Conservation (phyloP, 2,329 filamentous ascomycete species). For the Fusarium sp. region DNA sequence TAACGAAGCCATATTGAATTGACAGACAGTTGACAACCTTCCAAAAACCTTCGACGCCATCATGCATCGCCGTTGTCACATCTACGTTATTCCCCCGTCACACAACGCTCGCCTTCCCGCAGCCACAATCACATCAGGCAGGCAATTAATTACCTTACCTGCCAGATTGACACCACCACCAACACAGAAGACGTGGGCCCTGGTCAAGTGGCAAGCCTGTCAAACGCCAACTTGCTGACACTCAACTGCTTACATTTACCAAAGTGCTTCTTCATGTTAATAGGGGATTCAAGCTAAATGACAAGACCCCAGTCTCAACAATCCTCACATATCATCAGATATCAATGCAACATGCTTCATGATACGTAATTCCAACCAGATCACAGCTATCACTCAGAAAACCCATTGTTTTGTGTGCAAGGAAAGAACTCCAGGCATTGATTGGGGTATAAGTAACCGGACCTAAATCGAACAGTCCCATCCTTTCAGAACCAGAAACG, state of each 20-base stretch:
- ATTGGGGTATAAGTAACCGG: conserved; percentile 46
- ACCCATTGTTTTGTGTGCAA: conserved; percentile 7
- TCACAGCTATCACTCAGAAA: conserved; percentile 1
- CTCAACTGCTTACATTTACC: neutral
- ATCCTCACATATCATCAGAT: neutral
- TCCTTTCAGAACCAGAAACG: conserved; percentile 23
- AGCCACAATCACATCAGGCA: conserved; percentile 19
- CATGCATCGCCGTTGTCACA: conserved; percentile 29
- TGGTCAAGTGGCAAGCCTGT: neutral
- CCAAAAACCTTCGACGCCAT: conserved; percentile 27
- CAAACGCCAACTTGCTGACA: neutral
- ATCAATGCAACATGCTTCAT: neutral
- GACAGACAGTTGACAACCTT: neutral
- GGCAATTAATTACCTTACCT: neutral
- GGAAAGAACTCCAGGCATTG: conserved; percentile 44
- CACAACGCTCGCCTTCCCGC: conserved; percentile 11
- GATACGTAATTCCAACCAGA: neutral
- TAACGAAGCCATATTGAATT: neutral
- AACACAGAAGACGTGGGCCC: conserved; percentile 1
- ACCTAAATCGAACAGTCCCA: conserved; percentile 41
- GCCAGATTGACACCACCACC: neutral
- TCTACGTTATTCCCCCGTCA: conserved; percentile 8
- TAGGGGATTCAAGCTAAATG: no score
- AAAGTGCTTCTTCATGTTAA: no score
- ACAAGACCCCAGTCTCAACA: no score